These are phyloP conservation scores for Pleurotus citrinopileatus DNA, from an alignment of 768 basidiomycete species.

Conservation along the genomic window DNA sequence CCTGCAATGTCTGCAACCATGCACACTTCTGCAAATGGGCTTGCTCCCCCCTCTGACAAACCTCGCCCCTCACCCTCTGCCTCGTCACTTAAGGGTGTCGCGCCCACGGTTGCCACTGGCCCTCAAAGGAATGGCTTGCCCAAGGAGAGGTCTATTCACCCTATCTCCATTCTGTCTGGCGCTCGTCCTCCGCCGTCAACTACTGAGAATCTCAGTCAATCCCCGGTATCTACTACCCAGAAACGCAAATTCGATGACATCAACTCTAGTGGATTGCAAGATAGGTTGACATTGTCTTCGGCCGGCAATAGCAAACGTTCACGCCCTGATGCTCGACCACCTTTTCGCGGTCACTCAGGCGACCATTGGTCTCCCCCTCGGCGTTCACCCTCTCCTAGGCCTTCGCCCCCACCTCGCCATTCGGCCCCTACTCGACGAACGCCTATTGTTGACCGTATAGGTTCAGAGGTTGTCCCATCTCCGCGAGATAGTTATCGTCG, in stretches of 20 bases:
- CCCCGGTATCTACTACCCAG: not conserved
- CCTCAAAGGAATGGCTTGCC: not conserved
- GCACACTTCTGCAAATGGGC: no score
- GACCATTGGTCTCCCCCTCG: constrained; percentile 3
- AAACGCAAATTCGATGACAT: not conserved
- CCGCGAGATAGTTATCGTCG: not conserved
- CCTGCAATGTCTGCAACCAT: no score
- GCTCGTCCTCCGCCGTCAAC: no score
- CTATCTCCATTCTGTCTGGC: not conserved
- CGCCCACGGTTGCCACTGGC: not conserved
- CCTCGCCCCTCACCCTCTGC: no score
- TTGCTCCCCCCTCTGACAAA: no score
- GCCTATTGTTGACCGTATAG: not conserved
- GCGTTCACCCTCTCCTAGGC: not conserved
- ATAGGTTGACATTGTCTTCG: not conserved
- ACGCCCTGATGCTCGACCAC: not conserved
- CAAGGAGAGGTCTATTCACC: no score
- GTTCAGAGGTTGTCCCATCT: not conserved
- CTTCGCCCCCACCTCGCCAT: not conserved
- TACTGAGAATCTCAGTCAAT: not conserved
- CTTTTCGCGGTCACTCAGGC: not conserved
- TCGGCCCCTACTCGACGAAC: not conserved
- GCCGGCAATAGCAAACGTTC: not conserved
- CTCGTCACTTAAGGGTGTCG: not conserved
- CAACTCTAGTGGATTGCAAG: not conserved